phyloP scores from a whole-genome alignment of 1,139 yeast genomes.

The Magnusiomyces suaveolens region DNA sequence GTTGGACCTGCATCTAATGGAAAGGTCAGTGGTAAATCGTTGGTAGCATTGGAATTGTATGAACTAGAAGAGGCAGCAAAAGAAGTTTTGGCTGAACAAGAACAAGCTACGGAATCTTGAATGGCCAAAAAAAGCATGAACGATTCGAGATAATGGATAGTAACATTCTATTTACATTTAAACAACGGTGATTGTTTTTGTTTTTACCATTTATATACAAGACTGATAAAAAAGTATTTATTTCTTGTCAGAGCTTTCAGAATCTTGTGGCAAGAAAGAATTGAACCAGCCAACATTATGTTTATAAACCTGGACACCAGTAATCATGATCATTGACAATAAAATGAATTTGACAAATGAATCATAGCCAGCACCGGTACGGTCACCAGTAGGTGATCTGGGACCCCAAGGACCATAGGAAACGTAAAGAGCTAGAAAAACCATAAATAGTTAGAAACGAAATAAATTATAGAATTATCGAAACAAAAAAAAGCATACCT shows the following conservation, averaged over 20 bases:
- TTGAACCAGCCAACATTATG: not conserved
- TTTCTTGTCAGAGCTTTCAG: not conserved
- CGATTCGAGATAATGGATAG: too few relatives aligned
- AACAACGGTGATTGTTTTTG: too few relatives aligned
- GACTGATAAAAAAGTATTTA: too few relatives aligned
- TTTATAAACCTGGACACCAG: constrained; percentile 23
- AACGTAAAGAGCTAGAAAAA: constrained; percentile 24
- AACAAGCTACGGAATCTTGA: not conserved
- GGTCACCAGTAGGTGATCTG: constrained; percentile 21
- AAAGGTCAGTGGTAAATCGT: not conserved
- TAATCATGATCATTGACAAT: constrained; percentile 22
- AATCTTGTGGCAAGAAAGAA: not conserved
- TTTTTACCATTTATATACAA: too few relatives aligned
- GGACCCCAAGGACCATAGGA: constrained; percentile 37
- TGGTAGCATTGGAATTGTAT: constrained; percentile 24
- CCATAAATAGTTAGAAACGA: not conserved
- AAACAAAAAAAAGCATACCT: constrained; percentile 22
- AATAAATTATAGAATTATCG: not conserved
- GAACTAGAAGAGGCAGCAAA: constrained; percentile 27
- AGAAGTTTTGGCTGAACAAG: constrained; percentile 15
- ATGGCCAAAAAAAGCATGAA: too few relatives aligned
- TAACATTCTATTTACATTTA: too few relatives aligned
- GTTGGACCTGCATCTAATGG: not conserved
- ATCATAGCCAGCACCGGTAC: constrained; percentile 26
- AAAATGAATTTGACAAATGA: constrained; percentile 22